phyloP scores from a whole-genome alignment of 2,329 filamentous ascomycete genomes.

The Colletotrichum echinochloae region DNA sequence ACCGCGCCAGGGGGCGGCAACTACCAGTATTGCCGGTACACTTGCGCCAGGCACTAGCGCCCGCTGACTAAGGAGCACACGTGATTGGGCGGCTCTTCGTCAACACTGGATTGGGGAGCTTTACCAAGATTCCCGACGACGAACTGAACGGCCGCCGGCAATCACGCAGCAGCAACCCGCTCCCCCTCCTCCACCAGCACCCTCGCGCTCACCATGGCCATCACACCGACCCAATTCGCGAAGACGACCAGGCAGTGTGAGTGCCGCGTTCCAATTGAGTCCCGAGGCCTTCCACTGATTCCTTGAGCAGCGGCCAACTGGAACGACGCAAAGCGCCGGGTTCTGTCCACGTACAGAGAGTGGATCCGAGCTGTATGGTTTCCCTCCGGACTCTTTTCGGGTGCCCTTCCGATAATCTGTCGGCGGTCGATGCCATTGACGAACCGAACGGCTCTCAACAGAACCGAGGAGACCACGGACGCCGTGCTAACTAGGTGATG shows the following conservation, averaged over 20 bases:
- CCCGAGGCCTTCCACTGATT: slow-evolving; percentile 50
- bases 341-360: slow-evolving; percentile 89
- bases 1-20: background rate
- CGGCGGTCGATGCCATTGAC: background rate
- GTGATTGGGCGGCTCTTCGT: slow-evolving; percentile 33
- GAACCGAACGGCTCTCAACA: background rate
- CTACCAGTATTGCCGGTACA: no score
- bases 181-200: slow-evolving; percentile 46
- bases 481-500: slow-evolving; percentile 12
- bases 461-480: background rate
- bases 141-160: slow-evolving; percentile 38
- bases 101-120: slow-evolving; percentile 36
- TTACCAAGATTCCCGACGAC: slow-evolving; percentile 34
- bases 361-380: slow-evolving; percentile 94
- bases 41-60: background rate
- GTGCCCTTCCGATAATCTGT: slow-evolving; percentile 7
- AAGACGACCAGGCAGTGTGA: slow-evolving; percentile 82
- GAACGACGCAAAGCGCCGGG: slow-evolving; percentile 87
- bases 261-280: slow-evolving; percentile 48
- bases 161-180: slow-evolving; percentile 46
- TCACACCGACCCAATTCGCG: slow-evolving; percentile 93
- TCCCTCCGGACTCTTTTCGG: background rate
- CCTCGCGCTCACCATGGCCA: slow-evolving; percentile 75
- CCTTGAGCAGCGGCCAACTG: slow-evolving; percentile 80
- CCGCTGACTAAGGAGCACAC: slow-evolving; percentile 37